Base-by-base conservation (phyloP, 768 basidiomycete genomes). In the Mycena haematopus region DNA sequence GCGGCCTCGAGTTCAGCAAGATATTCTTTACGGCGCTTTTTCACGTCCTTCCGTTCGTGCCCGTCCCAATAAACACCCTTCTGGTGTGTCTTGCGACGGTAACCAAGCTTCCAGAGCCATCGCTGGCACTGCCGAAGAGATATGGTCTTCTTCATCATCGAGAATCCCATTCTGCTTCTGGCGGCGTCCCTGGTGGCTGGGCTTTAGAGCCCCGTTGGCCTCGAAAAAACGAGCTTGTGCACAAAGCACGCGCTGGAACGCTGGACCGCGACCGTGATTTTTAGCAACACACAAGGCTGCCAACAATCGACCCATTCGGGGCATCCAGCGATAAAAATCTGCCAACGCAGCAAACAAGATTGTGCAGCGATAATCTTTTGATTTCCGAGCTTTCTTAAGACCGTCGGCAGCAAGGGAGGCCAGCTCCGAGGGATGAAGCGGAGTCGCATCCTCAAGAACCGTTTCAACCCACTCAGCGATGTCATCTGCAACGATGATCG, bases 11-110 rank as follows among this genome's bases (percentile, higher is more conserved):
- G 51, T n/a, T 52, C 51, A 2, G 51, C 51, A 36, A 52, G 35
- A 11, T 52, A 36, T 36, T 36, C 51, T 24, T 36, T 52, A 33
- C 51, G 33, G 1, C 33, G 51, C 51, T 52, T 52, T 22, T 52
- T 52, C 7, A 52, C 51, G 13, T 52, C 51, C 22, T 52, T 52
- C 21, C 51, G 51, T 21, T 52, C 51, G 19, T 52, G 51, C 13
- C 51, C 51, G 15, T 52, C 51, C 51, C 35, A 52, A 36, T 52
- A 52, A 24, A 52, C 51, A 36, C 51, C 51, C 22, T 52, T 52
- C 14, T 19, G 11, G 22, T 52, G 51, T 15, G 10, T 11, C 22
- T 52, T 52, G 11, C 51, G 51, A 36, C 51, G 33, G 24, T 50
- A 50, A 50, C 49, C 49, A 5, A 52, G 51, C 35, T 35, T 52